Percentiles rank a stretch among this genome's conserved stretches.
Evolutionary conservation across 768 basidiomycete genomes (phyloP).

Genomic region (Cubamyces lactineus): DNA sequence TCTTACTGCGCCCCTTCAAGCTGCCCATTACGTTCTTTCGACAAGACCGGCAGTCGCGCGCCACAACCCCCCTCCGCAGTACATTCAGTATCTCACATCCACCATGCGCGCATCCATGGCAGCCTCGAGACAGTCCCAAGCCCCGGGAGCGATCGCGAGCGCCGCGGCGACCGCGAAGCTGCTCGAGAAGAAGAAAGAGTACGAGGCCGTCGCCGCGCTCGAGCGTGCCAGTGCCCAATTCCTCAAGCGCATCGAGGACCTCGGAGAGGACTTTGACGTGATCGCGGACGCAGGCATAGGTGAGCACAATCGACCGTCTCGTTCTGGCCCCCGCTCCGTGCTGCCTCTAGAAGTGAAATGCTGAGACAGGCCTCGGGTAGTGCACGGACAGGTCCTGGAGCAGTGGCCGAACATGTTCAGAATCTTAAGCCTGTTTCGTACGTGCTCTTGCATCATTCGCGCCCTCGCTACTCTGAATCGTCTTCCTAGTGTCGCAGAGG

Average conservation of each 20-base stretch:
- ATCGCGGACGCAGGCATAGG: constrained; percentile 81
- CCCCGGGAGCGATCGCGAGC: constrained; percentile 44
- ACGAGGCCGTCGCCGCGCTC: constrained; percentile 72
- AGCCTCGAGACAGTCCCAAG: constrained; percentile 54
- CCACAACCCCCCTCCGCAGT: no score
- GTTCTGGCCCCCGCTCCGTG: background rate
- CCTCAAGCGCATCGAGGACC: constrained; percentile 65
- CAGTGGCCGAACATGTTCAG: constrained; percentile 87
- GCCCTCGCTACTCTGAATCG: background rate
- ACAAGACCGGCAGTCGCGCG: no score
- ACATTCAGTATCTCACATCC: background rate
- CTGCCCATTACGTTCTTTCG: no score
- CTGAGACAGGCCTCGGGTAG: constrained; percentile 38
- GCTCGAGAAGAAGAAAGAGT: constrained; percentile 80
- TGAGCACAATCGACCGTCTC: constrained; percentile 27
- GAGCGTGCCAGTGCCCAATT: constrained; percentile 66
- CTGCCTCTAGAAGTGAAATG: background rate
- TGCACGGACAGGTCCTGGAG: constrained; percentile 75
- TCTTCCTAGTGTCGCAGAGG: constrained; percentile 51
- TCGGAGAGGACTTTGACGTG: constrained; percentile 72
- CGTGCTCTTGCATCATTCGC: constrained; percentile 29
- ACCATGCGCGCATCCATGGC: constrained; percentile 61
- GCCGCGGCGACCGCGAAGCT: constrained; percentile 59
- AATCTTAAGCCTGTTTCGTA: constrained; percentile 70
- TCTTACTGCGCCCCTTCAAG: no score